These are phyloP conservation scores for Diaporthe helianthi DNA, from an alignment of 2,329 filamentous ascomycete genomes.

Conservation along the genomic window DNA sequence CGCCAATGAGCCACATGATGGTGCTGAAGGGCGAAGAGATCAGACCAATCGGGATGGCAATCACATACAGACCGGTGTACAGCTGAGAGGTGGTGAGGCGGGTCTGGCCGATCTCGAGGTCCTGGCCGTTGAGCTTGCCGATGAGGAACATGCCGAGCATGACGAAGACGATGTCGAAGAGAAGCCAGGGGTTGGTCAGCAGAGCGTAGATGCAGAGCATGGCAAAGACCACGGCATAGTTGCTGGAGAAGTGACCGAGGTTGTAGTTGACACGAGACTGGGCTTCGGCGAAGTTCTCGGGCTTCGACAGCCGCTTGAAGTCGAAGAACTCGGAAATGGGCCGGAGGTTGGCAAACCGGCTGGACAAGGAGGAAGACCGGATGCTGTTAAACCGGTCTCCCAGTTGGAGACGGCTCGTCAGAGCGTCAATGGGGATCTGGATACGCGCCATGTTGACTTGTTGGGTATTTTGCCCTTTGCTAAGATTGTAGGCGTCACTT, in stretches of 20 bases:
- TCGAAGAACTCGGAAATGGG: conserved; percentile 95
- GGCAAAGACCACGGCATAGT: conserved; percentile 91
- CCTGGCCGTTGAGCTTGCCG: conserved; percentile 85
- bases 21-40: conserved; percentile 85
- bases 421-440: conserved; percentile 87
- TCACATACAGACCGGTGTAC: conserved; percentile 84
- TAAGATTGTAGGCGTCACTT: neutral
- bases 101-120: conserved; percentile 84
- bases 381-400: conserved; percentile 84
- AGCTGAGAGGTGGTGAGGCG: conserved; percentile 90
- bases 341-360: conserved; percentile 90
- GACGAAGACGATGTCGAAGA: conserved; percentile 92
- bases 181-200: conserved; percentile 82
- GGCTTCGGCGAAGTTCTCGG: conserved; percentile 85
- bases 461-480: neutral
- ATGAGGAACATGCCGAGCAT: conserved; percentile 89
- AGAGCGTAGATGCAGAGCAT: conserved; percentile 97
- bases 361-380: conserved; percentile 77
- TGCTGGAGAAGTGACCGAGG: conserved; percentile 95
- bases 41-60: conserved; percentile 85
- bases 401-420: conserved; percentile 91
- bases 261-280: conserved; percentile 98
- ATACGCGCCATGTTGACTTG: conserved; percentile 75
- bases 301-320: conserved; percentile 94
- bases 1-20: conserved; percentile 94